Evolutionary conservation across 306 rosid genomes (phyloP).

Genomic region (Pachyrhizus erosus): DNA sequence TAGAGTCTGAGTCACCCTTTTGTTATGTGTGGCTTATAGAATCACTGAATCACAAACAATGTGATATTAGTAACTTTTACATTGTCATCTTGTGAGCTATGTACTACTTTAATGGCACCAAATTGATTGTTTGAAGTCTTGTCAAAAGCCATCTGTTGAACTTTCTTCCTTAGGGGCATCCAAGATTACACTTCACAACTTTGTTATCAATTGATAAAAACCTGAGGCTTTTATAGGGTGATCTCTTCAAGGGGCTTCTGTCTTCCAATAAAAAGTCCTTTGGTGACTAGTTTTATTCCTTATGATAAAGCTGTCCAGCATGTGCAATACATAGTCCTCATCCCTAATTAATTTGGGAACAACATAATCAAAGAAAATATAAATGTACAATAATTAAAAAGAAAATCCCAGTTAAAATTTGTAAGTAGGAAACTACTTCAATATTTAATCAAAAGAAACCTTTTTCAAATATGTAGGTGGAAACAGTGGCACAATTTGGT

Average conservation of each 20-base stretch:
- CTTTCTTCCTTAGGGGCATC: not conserved
- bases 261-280: not conserved
- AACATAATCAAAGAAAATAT: conserved; percentile 1
- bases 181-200: not conserved
- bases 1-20: conserved; percentile 26
- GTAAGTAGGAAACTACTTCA: not conserved
- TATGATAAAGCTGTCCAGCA: not conserved
- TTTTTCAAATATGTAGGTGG: conserved; percentile 70
- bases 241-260: not conserved
- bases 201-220: not conserved
- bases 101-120: not conserved
- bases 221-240: not conserved
- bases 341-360: not conserved
- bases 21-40: conserved; percentile 12
- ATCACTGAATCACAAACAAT: conserved; percentile 11
- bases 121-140: conserved; percentile 13
- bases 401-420: conserved; percentile 1
- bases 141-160: not conserved
- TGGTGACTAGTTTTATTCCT: not conserved
- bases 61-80: conserved; percentile 9
- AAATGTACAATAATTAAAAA: not conserved
- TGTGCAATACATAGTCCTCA: not conserved
- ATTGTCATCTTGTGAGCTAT: not conserved
- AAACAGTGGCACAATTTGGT: conserved; percentile 99
- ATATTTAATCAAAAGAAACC: not conserved